Conservation (phyloP, 163 green algal species). For the Scenedesmus sp. region DNA sequence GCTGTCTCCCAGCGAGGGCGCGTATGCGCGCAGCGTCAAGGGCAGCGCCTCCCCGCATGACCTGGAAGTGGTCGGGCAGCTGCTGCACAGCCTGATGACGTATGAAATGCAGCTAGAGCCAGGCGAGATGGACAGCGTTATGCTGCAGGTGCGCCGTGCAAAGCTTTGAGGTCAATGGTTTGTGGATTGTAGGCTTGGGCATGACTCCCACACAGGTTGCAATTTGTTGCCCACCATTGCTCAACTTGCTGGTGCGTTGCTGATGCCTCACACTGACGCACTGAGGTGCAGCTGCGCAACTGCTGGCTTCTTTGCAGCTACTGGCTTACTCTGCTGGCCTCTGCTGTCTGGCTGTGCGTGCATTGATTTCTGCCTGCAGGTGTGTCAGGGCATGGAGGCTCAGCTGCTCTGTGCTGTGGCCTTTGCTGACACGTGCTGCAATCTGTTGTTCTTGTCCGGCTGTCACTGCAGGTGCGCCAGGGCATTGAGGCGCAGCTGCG, state of each 20-base stretch:
- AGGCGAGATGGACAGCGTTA: conserved; percentile 64
- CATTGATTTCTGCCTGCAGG: background rate
- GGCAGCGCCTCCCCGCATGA: conserved; percentile 82
- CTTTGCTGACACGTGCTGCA: background rate
- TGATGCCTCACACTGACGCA: background rate
- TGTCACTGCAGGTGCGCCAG: conserved; percentile 57
- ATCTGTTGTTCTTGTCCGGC: background rate
- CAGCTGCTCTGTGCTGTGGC: conserved; percentile 53
- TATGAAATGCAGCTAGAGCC: background rate
- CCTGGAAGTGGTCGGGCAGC: conserved; percentile 84
- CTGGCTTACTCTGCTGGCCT: background rate
- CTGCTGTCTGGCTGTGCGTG: too few relatives aligned
- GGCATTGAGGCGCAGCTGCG: conserved; percentile 74
- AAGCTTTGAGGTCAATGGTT: background rate
- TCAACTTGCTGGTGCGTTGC: background rate
- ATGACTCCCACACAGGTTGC: too few relatives aligned
- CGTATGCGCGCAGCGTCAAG: conserved; percentile 82
- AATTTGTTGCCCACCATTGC: too few relatives aligned
- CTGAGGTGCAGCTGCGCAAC: too few relatives aligned
- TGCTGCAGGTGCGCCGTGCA: conserved; percentile 11
- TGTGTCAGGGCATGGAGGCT: conserved; percentile 71
- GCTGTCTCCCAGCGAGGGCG: conserved; percentile 61
- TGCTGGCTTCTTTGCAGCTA: too few relatives aligned
- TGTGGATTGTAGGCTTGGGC: background rate
- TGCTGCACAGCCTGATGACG: conserved; percentile 89